These are phyloP conservation scores for Lantana camara DNA, from an alignment of 257 asterid genomes.

Conservation along the genomic window DNA sequence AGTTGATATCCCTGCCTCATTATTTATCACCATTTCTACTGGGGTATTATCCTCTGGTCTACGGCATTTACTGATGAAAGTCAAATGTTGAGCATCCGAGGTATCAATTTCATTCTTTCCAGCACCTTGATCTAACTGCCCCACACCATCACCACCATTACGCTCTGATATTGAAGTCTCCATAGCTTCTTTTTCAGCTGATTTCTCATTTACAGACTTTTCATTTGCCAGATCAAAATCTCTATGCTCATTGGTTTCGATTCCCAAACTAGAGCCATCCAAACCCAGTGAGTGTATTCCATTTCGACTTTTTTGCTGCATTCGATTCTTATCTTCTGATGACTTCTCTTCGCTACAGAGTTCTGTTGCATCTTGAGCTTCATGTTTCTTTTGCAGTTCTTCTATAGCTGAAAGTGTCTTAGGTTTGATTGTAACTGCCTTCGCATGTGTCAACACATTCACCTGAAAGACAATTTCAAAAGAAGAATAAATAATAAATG, in stretches of 20 bases:
- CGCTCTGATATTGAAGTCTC: slow-evolving; percentile 20
- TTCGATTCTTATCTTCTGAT: slow-evolving; percentile 22
- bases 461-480: slow-evolving; percentile 49
- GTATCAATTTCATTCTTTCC: slow-evolving; percentile 17
- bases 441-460: slow-evolving; percentile 74
- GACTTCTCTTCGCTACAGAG: slow-evolving; percentile 25
- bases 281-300: slow-evolving; percentile 17
- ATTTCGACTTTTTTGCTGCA: slow-evolving; percentile 34
- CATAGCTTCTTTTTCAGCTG: slow-evolving; percentile 11
- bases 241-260: slow-evolving; percentile 18
- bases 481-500: slow-evolving; percentile 2
- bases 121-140: background rate
- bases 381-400: slow-evolving; percentile 47
- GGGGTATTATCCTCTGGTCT: slow-evolving; percentile 13
- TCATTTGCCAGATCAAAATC: slow-evolving; percentile 26
- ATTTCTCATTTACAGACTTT: slow-evolving; percentile 18
- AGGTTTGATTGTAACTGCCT: slow-evolving; percentile 34
- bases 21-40: slow-evolving; percentile 18
- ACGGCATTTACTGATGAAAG: slow-evolving; percentile 7
- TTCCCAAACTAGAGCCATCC: slow-evolving; percentile 18
- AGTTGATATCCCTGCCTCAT: slow-evolving; percentile 5
- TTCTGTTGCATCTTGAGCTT: slow-evolving; percentile 63
- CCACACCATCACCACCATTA: slow-evolving; percentile 12
- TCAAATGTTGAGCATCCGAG: slow-evolving; percentile 1
- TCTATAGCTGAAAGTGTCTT: slow-evolving; percentile 37